Conservation (phyloP, 208 protist genomes). For the Trypanosoma boissoni region DNA sequence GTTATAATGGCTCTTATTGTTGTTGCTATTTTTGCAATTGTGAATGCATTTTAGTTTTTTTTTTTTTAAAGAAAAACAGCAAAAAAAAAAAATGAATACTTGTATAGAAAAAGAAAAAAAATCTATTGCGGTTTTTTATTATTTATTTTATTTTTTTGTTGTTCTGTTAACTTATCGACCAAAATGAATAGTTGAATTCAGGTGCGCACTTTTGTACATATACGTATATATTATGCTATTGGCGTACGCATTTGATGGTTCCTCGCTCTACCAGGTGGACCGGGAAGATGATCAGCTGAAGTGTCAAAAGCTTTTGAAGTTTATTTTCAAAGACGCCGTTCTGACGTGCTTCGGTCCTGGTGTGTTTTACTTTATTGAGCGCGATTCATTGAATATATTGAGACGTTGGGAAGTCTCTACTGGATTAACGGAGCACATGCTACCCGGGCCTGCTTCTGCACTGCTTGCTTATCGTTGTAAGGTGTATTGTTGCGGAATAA, state of each 20-base stretch:
- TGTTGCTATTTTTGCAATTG: neutral
- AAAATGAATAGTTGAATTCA: too few relatives aligned
- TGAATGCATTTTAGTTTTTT: slow-evolving; percentile 1
- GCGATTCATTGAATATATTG: slow-evolving; percentile 19
- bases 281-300: neutral
- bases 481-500: slow-evolving; percentile 38
- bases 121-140: neutral
- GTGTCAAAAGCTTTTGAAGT: neutral
- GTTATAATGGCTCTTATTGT: neutral
- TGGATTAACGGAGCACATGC: slow-evolving; percentile 7
- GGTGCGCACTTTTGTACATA: too few relatives aligned
- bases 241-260: slow-evolving; percentile 25
- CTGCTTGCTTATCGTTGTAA: slow-evolving; percentile 61
- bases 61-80: slow-evolving; percentile 8
- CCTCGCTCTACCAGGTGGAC: slow-evolving; percentile 14
- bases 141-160: neutral
- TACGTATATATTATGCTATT: slow-evolving; percentile 5
- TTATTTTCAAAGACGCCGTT: slow-evolving; percentile 9
- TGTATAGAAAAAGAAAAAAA: slow-evolving; percentile 20
- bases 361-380: slow-evolving; percentile 51
- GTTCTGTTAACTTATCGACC: slow-evolving; percentile 3
- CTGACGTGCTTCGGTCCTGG: slow-evolving; percentile 27
- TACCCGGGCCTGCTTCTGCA: slow-evolving; percentile 26
- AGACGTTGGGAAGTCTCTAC: slow-evolving; percentile 19
- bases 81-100: neutral